phyloP scores from a whole-genome alignment of 2,329 filamentous ascomycete genomes.

The Aureobasidium vineae region DNA sequence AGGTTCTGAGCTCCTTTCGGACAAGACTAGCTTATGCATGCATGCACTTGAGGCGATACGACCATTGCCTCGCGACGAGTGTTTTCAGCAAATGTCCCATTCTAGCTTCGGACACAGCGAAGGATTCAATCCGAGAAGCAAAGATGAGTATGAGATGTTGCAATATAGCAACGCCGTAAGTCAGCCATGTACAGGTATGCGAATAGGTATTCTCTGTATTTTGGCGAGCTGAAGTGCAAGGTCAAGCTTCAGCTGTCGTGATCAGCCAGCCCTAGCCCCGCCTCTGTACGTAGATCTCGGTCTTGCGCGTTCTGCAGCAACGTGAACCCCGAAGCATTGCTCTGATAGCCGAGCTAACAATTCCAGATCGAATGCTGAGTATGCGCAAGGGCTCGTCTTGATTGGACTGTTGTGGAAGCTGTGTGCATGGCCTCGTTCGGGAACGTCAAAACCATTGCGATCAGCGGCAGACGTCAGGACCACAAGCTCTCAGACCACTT shows the following conservation, averaged over 20 bases:
- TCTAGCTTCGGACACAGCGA: background rate
- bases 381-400: background rate
- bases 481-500: background rate
- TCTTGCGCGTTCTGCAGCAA: background rate
- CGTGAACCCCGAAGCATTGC: too few species aligned
- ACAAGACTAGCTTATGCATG: background rate
- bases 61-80: background rate
- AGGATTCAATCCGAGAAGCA: too few species aligned
- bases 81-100: too few species aligned
- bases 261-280: slow-evolving; percentile 2
- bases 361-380: background rate
- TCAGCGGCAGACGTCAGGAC: background rate
- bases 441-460: background rate
- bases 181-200: background rate
- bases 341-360: background rate
- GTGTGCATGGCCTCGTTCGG: background rate
- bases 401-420: background rate
- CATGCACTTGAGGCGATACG: background rate
- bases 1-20: slow-evolving; percentile 1
- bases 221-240: background rate
- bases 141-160: background rate
- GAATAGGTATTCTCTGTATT: too few species aligned
- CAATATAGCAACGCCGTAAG: too few species aligned
- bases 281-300: background rate
- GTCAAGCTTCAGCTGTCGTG: background rate